Evolutionary conservation across 129 eudicot species (phyloP), one percentile per base, ranked within the genome.

Genomic region (Rutidosis leptorrhynchoides): DNA sequence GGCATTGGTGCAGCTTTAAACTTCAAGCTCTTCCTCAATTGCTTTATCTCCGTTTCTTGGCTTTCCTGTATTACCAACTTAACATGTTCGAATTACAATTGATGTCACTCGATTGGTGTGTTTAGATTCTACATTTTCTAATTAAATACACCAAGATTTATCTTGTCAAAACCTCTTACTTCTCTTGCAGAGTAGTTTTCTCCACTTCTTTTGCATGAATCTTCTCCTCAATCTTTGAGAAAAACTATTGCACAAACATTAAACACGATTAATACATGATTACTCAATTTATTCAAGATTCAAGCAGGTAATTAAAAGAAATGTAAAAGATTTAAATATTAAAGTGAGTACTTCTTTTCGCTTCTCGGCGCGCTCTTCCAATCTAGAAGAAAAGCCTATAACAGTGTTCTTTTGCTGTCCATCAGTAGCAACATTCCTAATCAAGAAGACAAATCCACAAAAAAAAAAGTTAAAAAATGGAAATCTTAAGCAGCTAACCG

Each of bases 341-440:
- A 48, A 33, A 62, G n/a, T n/a, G n/a, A 43, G 65, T 37, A 82
- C 99, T 95, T 94, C 93, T 75, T 79, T 86, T 62, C 99, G 78
- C 73, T 88, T 94, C 65, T 94, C 99, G 74, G 99, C 99, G 54
- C 99, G 93, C 68, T 86, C 88, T 62, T 88, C 88, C 87, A 84
- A 76, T 70, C 92, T 84, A 73, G 76, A 89, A 42, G 96, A 83
- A 78, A 89, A 94, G 43, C 83, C 89, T 26, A 71, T 33, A 9
- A 64, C 74, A 69, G 74, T 71, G 62, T 63, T 75, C 85, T 73
- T 89, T 32, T 21, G 80, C 71, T 81, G 90, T n/a, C 80, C 79
- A 23, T 72, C 73, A 33, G 81, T 67, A 37, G 81, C 75, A 53
- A 69, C 80, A 52, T 37, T 78, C 61, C 91, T 86, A 82, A 64